A percentile compares a stretch with the other conserved stretches of the same genome.
phyloP scores from a whole-genome alignment of 768 basidiomycete genomes.

The Lactarius trivialis region DNA sequence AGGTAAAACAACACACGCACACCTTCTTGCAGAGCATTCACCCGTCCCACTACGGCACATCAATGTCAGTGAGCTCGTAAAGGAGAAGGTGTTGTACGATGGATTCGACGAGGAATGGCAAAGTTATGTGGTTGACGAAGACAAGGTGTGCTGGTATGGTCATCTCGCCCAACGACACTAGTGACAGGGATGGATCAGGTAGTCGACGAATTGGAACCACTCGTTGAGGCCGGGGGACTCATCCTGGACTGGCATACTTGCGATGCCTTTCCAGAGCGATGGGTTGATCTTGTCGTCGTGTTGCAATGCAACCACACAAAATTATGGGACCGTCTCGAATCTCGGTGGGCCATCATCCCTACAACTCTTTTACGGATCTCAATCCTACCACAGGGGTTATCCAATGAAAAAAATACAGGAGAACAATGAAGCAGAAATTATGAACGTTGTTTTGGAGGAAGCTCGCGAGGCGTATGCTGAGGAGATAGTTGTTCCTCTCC shows the following conservation, averaged over 20 bases:
- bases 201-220: constrained; percentile 78
- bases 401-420: constrained; percentile 92
- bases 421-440: constrained; percentile 98
- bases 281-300: constrained; percentile 94
- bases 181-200: constrained; percentile 42
- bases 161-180: not conserved
- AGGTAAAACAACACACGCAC: constrained; percentile 90
- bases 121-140: constrained; percentile 89
- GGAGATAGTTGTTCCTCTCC: constrained; percentile 83
- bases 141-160: constrained; percentile 55
- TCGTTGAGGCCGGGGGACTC: constrained; percentile 52
- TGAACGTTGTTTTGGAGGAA: constrained; percentile 87
- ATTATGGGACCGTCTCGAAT: constrained; percentile 88
- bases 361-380: too few species aligned
- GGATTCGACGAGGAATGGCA: constrained; percentile 95
- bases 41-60: constrained; percentile 68
- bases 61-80: constrained; percentile 88
- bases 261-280: constrained; percentile 90
- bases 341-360: constrained; percentile 48
- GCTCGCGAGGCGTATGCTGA: constrained; percentile 77
- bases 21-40: constrained; percentile 70
- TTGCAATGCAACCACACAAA: constrained; percentile 80
- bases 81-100: constrained; percentile 72
- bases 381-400: constrained; percentile 55
- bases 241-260: constrained; percentile 95